Evolutionary conservation across 257 asterid species (phyloP), one percentile per base, ranked within the genome.

Genomic region (Handroanthus guayacan): DNA sequence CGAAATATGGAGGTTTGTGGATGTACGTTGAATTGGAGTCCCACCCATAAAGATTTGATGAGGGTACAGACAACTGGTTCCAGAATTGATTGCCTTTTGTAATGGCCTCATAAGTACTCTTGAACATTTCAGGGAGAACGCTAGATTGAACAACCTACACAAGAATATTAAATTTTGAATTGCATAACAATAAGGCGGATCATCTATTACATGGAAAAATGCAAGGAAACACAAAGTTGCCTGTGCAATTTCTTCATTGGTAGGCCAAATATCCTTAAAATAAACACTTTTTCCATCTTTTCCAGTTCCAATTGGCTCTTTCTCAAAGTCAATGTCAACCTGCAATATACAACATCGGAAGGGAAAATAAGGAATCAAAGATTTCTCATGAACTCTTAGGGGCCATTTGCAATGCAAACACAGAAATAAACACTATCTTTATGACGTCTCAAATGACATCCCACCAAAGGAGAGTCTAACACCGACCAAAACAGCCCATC

Each of bases 101-200:
- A 75, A 94, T 92, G 71, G 98, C 92, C 74, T 94, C 89, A 50
- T 94, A 94, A 47, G 99, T 92, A 87, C 92, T 92, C 83, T 87
- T 92, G 48, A 92, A 94, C 98, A 94, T 94, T 68, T 92, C 97
- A 18, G 97, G 99, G 64, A 94, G 96, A 48, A 94, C 98, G 13
- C 94, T 90, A 41, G 99, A 89, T 81, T 90, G 97, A 78, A 94
- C 97, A 67, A 88, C 99, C 98, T 94, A 72, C 62, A 64, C 76
- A 69, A 64, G 36, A 20, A 65, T 14, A 45, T 16, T 54, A 2
- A 12, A 3, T 18, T 54, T 54, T 3, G 17, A n/a, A 25, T 25
- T 25, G 31, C 31, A 25, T 25, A 1, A 25, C 31, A 25, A 25
- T 25, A 25, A 25, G 31, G 31, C 31, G 31, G 31, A 25, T 25